phyloP scores from a whole-genome alignment of 768 basidiomycete species.

The Chalciporus sphaerocephalus region DNA sequence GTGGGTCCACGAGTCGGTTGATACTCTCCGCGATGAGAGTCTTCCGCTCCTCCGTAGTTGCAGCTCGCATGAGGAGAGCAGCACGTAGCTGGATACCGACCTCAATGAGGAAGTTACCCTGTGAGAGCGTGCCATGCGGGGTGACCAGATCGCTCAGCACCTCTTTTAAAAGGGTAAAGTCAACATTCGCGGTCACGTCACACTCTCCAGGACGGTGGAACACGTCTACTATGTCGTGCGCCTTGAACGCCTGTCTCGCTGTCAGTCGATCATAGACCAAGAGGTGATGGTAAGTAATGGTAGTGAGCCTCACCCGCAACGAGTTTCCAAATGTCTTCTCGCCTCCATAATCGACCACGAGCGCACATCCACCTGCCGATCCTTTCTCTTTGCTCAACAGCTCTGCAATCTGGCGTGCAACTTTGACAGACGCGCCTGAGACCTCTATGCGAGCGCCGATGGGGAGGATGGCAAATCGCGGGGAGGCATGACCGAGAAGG shows the following conservation, averaged over 20 bases:
- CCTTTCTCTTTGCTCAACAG: conserved; percentile 37
- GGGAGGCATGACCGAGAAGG: conserved; percentile 60
- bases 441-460: conserved; percentile 78
- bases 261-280: background rate
- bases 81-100: conserved; percentile 75
- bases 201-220: conserved; percentile 83
- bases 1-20: conserved; percentile 66
- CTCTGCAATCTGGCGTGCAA: conserved; percentile 63
- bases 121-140: conserved; percentile 66
- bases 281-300: background rate
- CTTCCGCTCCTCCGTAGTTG: conserved; percentile 46
- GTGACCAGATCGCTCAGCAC: conserved; percentile 56
- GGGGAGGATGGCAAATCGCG: conserved; percentile 65
- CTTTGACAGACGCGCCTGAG: conserved; percentile 63
- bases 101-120: conserved; percentile 69
- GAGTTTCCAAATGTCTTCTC: conserved; percentile 65
- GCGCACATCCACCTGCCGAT: conserved; percentile 50
- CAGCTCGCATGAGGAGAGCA: conserved; percentile 51
- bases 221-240: conserved; percentile 79
- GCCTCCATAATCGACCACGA: conserved; percentile 89
- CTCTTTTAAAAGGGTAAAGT: conserved; percentile 86
- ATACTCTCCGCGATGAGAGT: conserved; percentile 56
- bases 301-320: conserved; percentile 67
- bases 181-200: conserved; percentile 95
- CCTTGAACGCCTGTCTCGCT: conserved; percentile 72